phyloP scores from a whole-genome alignment of 805 yeast species.

The Schwanniomyces occidentalis region DNA sequence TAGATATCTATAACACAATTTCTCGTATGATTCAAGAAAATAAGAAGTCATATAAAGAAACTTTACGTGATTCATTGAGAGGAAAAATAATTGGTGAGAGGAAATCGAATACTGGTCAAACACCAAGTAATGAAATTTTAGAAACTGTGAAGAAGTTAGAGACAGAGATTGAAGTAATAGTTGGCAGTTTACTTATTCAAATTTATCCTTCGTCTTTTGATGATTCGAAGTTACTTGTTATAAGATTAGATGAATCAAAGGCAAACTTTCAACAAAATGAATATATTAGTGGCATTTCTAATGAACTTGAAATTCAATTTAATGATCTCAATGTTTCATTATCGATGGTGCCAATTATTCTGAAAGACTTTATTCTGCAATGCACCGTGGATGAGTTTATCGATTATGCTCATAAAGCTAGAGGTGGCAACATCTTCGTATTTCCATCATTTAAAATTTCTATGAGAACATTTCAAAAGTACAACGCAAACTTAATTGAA shows the following conservation, averaged over 20 bases:
- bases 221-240: constrained; percentile 73
- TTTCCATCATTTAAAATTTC: constrained; percentile 74
- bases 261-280: constrained; percentile 54
- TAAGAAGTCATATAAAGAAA: constrained; percentile 70
- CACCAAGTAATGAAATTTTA: constrained; percentile 17
- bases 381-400: constrained; percentile 58
- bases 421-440: constrained; percentile 77
- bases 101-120: constrained; percentile 3
- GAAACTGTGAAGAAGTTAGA: constrained; percentile 49
- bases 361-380: constrained; percentile 48
- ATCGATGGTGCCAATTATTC: constrained; percentile 54
- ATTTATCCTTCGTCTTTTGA: constrained; percentile 81
- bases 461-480: constrained; percentile 74
- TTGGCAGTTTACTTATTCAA: constrained; percentile 59
- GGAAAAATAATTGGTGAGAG: constrained; percentile 1
- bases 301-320: constrained; percentile 60
- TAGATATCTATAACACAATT: constrained; percentile 74
- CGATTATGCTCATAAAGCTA: constrained; percentile 53
- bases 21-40: constrained; percentile 73
- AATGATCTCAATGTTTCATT: constrained; percentile 67
- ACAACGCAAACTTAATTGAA: constrained; percentile 54
- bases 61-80: constrained; percentile 57
- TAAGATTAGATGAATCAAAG: constrained; percentile 54
- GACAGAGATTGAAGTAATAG: constrained; percentile 63
- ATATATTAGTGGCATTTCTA: constrained; percentile 46